Percentiles rank a stretch among this genome's conserved stretches.
These are phyloP conservation scores for Hyaloscypha bicolor DNA, from an alignment of 495 filamentous ascomycete species.

Conservation along the genomic window DNA sequence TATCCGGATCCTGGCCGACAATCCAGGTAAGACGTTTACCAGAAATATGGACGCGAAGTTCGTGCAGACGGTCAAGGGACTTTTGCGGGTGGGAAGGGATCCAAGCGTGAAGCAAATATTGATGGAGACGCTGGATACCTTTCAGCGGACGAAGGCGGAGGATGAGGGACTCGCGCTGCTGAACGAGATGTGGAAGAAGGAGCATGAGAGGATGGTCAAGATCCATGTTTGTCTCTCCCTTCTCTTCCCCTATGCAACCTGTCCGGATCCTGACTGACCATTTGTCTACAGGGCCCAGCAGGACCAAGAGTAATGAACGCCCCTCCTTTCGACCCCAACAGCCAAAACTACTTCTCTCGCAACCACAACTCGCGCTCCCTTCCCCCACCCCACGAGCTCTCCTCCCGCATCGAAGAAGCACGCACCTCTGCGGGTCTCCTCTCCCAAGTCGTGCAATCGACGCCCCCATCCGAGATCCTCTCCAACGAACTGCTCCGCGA, in stretches of 20 bases:
- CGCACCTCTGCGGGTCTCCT: conserved; percentile 87
- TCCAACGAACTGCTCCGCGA: conserved; percentile 86
- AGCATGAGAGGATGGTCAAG: conserved; percentile 66
- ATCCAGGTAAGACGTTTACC: conserved; percentile 88
- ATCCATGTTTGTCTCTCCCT: conserved; percentile 19
- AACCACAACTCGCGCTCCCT: conserved; percentile 47
- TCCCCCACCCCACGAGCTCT: conserved; percentile 78
- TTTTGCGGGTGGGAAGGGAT: conserved; percentile 73
- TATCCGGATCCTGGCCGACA: conserved; percentile 86
- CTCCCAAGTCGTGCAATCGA: conserved; percentile 83
- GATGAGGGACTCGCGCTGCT: conserved; percentile 72
- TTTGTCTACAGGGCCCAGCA: conserved; percentile 16
- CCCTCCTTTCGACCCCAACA: conserved; percentile 26
- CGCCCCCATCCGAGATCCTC: conserved; percentile 73
- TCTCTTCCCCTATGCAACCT: too few species aligned
- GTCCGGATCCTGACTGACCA: conserved; percentile 1
- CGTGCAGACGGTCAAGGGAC: conserved; percentile 69
- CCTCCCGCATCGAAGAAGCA: conserved; percentile 84
- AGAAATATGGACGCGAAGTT: conserved; percentile 85
- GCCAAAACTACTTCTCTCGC: conserved; percentile 34
- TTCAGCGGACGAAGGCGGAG: conserved; percentile 65
- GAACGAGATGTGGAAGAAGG: conserved; percentile 85
- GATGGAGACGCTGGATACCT: conserved; percentile 77
- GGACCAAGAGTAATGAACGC: conserved; percentile 22
- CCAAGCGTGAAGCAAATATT: conserved; percentile 79